These are phyloP conservation scores for Chaetomiaceae sp. DNA, from an alignment of 2,329 filamentous ascomycete species.

Conservation along the genomic window DNA sequence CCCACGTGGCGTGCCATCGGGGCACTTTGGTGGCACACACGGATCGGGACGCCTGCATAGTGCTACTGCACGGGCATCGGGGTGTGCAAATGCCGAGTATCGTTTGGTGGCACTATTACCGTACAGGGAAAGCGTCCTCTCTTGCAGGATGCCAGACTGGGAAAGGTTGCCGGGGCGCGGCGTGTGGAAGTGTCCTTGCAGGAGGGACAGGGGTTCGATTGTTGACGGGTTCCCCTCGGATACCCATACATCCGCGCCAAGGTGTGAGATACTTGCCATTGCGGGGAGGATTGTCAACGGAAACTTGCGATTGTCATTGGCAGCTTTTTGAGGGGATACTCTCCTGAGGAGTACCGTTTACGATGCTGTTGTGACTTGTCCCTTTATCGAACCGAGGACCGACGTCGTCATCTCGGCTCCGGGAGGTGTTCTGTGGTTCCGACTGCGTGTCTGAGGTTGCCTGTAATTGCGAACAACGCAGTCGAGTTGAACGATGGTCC, in stretches of 20 bases:
- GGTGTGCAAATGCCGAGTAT: neutral
- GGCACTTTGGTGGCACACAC: neutral
- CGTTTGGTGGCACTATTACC: no score
- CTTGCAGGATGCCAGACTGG: no score
- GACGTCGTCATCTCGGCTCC: neutral
- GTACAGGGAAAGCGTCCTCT: no score
- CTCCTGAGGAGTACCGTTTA: no score
- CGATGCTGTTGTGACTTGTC: neutral
- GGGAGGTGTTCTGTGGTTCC: neutral
- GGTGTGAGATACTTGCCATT: no score
- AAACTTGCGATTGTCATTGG: no score
- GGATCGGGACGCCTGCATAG: conserved; percentile 23
- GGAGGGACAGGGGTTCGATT: conserved; percentile 11
- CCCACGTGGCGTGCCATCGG: neutral
- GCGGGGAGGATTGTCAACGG: no score
- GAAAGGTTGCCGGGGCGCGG: neutral
- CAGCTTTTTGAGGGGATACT: no score
- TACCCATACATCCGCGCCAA: no score
- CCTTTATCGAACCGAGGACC: neutral
- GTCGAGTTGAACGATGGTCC: no score
- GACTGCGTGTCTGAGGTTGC: neutral
- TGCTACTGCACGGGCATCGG: conserved; percentile 20
- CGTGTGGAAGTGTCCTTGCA: conserved; percentile 20
- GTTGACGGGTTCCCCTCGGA: neutral
- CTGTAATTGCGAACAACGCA: no score